Evolutionary conservation across 768 basidiomycete species (phyloP), one percentile per base, ranked within the genome.

Genomic region (Pleurotus tuoliensis): DNA sequence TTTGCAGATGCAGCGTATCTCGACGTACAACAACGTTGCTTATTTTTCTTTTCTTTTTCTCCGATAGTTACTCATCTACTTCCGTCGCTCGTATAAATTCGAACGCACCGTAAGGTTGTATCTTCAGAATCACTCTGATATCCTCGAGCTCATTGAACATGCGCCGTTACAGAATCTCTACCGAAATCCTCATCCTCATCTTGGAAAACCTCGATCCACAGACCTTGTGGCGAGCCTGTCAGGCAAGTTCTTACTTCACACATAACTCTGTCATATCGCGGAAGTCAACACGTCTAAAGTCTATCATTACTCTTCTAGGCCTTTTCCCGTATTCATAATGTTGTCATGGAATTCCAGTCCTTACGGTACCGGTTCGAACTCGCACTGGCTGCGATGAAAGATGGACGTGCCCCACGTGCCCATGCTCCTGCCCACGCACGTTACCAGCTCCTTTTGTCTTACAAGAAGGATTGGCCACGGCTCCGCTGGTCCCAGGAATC

Each of bases 351-450:
- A 38, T 76, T 75, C 63, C 73, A 78, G 47, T 72, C 73, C 20
- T 75, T 83, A 57, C 74, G 73, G 27, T 83, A 83, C 66, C 74
- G 71, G 47, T 75, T 75, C 60, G 80, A 82, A 60, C 69, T 83
- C 25, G 80, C 76, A 15, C 50, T 76, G 18, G 66, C 75, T 56
- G 80, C 79, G 40, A 80, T 82, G 79, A 73, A 73, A 61, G 79
- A 82, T 63, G 81, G 81, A 4, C 70, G 74, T 16, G 73, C 71
- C 37, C 67, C 76, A 27, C 67, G 74, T 59, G 65, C 70, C 37
- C 67, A 67, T 38, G 69, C 71, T 13, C 68, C 77, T 9, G 71
- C 75, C 37, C 62, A 71, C 41, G 66, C 69, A 44, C 79, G 81
- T 53, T 73, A 80, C 37, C 73, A 79, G 53, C 67, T 81, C 51